Evolutionary conservation across 2,329 filamentous ascomycete species (phyloP).

Genomic region (Sclerotiophoma versabilis): DNA sequence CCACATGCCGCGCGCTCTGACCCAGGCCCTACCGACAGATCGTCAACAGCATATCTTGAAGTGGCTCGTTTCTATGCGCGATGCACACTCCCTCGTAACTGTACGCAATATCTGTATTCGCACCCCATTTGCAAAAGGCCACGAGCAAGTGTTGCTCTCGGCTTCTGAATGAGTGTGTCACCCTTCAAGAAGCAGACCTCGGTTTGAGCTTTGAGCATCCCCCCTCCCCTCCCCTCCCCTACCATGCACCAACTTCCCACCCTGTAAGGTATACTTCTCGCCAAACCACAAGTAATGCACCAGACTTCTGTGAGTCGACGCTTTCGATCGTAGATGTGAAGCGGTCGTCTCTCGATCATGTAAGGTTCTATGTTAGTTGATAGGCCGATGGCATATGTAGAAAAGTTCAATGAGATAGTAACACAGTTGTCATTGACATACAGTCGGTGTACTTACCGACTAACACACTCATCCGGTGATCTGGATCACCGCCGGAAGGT

Average conservation of each 20-base stretch:
- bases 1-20: not conserved
- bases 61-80: not conserved
- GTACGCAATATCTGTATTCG: no score
- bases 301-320: not conserved
- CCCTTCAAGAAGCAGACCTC: no score
- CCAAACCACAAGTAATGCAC: not conserved
- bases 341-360: not conserved
- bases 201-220: not conserved
- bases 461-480: not conserved
- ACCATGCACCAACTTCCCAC: not conserved
- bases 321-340: not conserved
- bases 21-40: no score
- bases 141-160: not conserved
- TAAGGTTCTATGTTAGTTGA: not conserved
- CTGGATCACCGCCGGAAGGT: no score
- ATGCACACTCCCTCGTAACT: not conserved
- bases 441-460: no score
- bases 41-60: no score
- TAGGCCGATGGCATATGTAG: not conserved
- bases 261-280: not conserved
- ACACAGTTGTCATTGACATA: not conserved
- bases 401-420: not conserved
- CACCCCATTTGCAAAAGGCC: not conserved
- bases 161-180: not conserved
- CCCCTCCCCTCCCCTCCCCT: no score